Evolutionary conservation across 768 basidiomycete genomes (phyloP), one percentile per base, ranked within the genome.

Genomic region (Cubamyces sp.): DNA sequence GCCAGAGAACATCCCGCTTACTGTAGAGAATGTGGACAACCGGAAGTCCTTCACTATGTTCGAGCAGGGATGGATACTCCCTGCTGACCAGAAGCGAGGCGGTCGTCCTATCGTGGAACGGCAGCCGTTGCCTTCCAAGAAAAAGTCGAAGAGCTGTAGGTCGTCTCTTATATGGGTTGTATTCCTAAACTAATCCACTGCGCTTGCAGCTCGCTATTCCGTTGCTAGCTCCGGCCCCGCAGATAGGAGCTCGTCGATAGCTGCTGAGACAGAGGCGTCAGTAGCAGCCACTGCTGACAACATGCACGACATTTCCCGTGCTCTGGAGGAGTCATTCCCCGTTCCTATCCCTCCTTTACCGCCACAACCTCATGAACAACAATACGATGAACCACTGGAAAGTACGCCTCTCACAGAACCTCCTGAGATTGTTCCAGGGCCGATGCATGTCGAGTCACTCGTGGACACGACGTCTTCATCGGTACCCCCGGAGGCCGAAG

Each of bases 51-150:
- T 96, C 79, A 83, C 79, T 70, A 74, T 88, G 75, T 96, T 96
- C 75, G 88, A 97, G 61, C 78, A 80, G 23, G 94, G 94, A 0
- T 96, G 93, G 94, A 92, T 96, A 8, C 75, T 96, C 15, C 91
- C 92, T 23, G 78, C 85, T 2, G 91, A 89, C 37, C 83, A 86
- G 54, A 83, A 85, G 65, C 81, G 94, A 34, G 83, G 86, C 30
- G 85, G 86, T 21, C 77, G 90, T 15, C 72, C 74, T 21, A 70
- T 78, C 15, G 63, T 80, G 11, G 84, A 86, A 25, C 76, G 79
- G 41, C 74, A 72, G n/a, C 67, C 71, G 3, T 64, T 78, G 30
- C 82, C 80, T 37, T 83, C 85, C 30, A 84, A 77, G 74, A 88
- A 87, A 75, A 79, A 77, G 39, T 75, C 75, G 61, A 83, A 82